A percentile compares a stretch with the other conserved stretches of the same genome.
phyloP scores from a whole-genome alignment of 2,329 filamentous ascomycete genomes.

The Rhynchosporium secalis region DNA sequence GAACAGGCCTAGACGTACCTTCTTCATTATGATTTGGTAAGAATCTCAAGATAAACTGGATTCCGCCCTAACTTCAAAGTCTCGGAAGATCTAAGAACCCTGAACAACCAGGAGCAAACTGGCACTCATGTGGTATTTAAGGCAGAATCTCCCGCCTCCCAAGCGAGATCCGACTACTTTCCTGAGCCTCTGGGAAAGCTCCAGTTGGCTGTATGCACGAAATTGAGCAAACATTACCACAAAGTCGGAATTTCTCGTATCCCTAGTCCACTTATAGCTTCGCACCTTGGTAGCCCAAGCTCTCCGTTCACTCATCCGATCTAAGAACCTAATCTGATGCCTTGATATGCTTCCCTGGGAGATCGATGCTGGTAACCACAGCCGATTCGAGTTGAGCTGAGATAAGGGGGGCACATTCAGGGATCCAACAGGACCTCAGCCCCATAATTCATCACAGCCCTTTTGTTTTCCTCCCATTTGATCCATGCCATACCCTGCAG shows the following conservation, averaged over 20 bases:
- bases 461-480: constrained; percentile 67
- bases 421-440: constrained; percentile 36
- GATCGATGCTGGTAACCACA: no score
- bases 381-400: not conserved
- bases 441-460: constrained; percentile 38
- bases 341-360: no score
- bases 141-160: not conserved
- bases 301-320: no score
- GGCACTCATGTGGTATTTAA: not conserved
- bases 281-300: no score
- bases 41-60: not conserved
- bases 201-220: no score
- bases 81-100: not conserved
- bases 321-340: no score
- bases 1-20: not conserved
- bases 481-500: constrained; percentile 77
- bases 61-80: no score
- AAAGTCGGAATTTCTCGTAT: no score
- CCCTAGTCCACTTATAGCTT: no score
- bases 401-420: constrained; percentile 1
- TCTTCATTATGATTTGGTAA: not conserved
- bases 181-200: not conserved
- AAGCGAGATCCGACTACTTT: not conserved
- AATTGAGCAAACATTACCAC: no score
- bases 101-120: not conserved